phyloP scores from a whole-genome alignment of 352 stramenopile species.

The Phytopythium ostracodes region DNA sequence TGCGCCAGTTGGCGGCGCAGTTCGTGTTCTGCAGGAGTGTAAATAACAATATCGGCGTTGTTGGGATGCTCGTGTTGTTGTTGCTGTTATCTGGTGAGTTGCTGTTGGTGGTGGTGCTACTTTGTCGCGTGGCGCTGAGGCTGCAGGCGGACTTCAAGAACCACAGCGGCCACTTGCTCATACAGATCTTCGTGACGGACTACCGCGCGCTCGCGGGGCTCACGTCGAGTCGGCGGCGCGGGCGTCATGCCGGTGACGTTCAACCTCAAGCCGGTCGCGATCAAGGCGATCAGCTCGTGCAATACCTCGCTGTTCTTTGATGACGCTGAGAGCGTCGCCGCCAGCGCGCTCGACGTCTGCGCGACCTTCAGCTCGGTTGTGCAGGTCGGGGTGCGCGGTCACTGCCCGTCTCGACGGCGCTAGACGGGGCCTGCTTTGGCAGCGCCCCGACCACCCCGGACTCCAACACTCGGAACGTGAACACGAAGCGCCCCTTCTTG shows the following conservation, averaged over 20 bases:
- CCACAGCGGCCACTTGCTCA: slow-evolving; percentile 28
- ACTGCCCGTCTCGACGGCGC: slow-evolving; percentile 7
- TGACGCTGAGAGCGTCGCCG: slow-evolving; percentile 7
- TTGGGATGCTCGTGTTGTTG: too few relatives aligned
- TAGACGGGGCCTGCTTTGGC: slow-evolving; percentile 10
- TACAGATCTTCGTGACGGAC: slow-evolving; percentile 22
- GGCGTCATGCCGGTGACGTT: slow-evolving; percentile 23
- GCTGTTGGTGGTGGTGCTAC: too few relatives aligned
- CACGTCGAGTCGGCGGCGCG: slow-evolving; percentile 13
- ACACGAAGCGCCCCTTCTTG: too few relatives aligned
- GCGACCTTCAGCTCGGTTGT: slow-evolving; percentile 13
- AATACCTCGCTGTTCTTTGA: slow-evolving; percentile 18
- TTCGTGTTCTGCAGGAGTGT: too few relatives aligned
- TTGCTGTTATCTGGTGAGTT: too few relatives aligned
- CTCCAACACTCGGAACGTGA: too few relatives aligned
- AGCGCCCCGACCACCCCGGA: too few relatives aligned
- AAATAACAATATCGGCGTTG: too few relatives aligned
- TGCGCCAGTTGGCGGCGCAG: too few relatives aligned
- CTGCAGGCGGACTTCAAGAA: slow-evolving; percentile 39
- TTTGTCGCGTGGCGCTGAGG: slow-evolving; percentile 33
- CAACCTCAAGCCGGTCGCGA: slow-evolving; percentile 1
- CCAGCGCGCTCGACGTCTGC: slow-evolving; percentile 5
- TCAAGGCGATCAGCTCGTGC: slow-evolving; percentile 11
- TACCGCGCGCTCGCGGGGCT: slow-evolving; percentile 15
- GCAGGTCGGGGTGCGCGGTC: slow-evolving; percentile 11